Evolutionary conservation across 352 stramenopile species (phyloP).

Genomic region (Thalassiosira pacifica): DNA sequence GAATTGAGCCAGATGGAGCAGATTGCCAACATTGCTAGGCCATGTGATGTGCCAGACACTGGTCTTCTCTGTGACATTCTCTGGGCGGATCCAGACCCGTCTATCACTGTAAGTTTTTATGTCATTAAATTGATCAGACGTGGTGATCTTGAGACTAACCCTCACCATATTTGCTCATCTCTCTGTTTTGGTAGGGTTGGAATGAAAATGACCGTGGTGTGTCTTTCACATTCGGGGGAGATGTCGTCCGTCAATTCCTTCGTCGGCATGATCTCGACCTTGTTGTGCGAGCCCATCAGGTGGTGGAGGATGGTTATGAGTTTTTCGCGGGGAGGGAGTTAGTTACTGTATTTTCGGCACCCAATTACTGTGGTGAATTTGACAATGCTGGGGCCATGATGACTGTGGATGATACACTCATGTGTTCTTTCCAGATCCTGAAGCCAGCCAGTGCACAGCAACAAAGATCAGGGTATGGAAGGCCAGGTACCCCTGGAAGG

Average conservation of each 20-base stretch:
- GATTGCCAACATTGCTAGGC: slow-evolving; percentile 87
- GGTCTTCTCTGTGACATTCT: slow-evolving; percentile 92
- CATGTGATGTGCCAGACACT: slow-evolving; percentile 91
- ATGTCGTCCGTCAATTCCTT: slow-evolving; percentile 99
- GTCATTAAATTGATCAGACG: slow-evolving; percentile 11
- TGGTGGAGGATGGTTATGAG: slow-evolving; percentile 89
- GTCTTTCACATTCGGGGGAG: slow-evolving; percentile 98
- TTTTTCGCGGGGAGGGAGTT: slow-evolving; percentile 74
- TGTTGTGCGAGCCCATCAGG: slow-evolving; percentile 96
- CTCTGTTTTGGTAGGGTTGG: slow-evolving; percentile 90
- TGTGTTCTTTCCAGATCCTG: slow-evolving; percentile 94
- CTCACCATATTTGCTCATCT: slow-evolving; percentile 16
- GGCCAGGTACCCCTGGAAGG: too few relatives aligned
- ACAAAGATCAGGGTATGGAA: slow-evolving; percentile 48
- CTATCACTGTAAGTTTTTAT: slow-evolving; percentile 82
- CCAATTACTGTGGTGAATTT: slow-evolving; percentile 93
- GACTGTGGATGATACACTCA: slow-evolving; percentile 91
- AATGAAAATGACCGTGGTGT: slow-evolving; percentile 97
- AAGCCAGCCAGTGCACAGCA: slow-evolving; percentile 75
- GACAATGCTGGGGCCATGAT: slow-evolving; percentile 91
- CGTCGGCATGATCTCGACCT: slow-evolving; percentile 96
- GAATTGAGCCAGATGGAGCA: slow-evolving; percentile 89
- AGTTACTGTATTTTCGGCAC: slow-evolving; percentile 86
- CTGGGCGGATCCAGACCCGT: slow-evolving; percentile 89
- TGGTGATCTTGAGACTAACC: too few relatives aligned